Conservation (phyloP, 257 asterid genomes). For the Nicotiana attenuata region DNA sequence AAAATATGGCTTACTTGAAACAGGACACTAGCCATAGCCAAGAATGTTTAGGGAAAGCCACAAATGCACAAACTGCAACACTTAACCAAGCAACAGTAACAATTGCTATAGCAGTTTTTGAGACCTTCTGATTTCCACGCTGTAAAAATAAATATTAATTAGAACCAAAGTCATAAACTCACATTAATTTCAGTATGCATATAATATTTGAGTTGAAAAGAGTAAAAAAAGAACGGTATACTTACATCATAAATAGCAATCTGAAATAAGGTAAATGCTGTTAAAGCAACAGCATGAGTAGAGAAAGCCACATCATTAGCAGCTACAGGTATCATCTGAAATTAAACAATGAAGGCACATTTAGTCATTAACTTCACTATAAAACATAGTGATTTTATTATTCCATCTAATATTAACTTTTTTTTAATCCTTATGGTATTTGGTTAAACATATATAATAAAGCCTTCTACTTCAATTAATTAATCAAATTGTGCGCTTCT, state of each 20-base stretch:
- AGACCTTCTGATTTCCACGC: slow-evolving; percentile 83
- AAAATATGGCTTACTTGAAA: slow-evolving; percentile 65
- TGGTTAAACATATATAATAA: no score
- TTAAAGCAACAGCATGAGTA: slow-evolving; percentile 71
- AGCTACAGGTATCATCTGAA: slow-evolving; percentile 96
- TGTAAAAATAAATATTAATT: slow-evolving; percentile 23
- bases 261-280: slow-evolving; percentile 69
- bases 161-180: neutral
- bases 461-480: neutral
- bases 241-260: slow-evolving; percentile 67
- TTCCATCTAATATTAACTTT: no score
- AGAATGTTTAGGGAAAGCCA: slow-evolving; percentile 64
- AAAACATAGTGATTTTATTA: neutral
- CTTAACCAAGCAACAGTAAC: slow-evolving; percentile 54
- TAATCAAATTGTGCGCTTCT: neutral
- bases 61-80: slow-evolving; percentile 61
- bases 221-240: neutral
- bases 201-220: neutral
- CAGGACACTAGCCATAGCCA: slow-evolving; percentile 90
- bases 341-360: neutral
- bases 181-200: neutral
- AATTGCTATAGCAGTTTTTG: slow-evolving; percentile 42
- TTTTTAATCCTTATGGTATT: no score
- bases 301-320: slow-evolving; percentile 97
- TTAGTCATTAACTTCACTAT: neutral